Base-by-base conservation (phyloP, 768 basidiomycete species). In the Galerina marginata region DNA sequence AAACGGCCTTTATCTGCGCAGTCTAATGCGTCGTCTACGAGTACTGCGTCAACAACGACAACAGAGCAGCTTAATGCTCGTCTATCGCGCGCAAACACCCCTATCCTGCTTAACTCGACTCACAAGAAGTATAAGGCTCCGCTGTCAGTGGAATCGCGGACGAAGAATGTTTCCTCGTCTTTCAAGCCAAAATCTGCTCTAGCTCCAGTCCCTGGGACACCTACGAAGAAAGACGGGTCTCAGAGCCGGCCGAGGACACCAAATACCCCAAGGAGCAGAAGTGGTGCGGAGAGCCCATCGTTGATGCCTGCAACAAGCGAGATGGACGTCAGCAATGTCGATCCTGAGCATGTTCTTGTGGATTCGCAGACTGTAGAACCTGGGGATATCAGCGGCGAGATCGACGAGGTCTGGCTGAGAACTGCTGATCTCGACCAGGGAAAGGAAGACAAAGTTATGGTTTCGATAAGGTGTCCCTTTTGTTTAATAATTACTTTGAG, bases 401-500 rank as follows among this genome's bases (percentile, higher is more conserved):
- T 91, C 1, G 91, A 92, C 55, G 86, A 87, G 56, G 77, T 79
- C 25, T 77, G 81, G 77, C 67, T 86, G 14, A 63, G 75, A 56
- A 74, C 72, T n/a, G 69, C 71, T 1, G 71, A 74, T 1, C 71
- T 71, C 12, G 81, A 87, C 52, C 84, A 87, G 60, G 87, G 89
- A n/a, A 86, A 83, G 53, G 85, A 91, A 55, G 92, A 93, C 72
- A 93, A 94, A 71, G 93, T 93, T 46, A 86, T 94, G 72, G 92
- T 94, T 20, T 93, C 92, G 25, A 81, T 95, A 65, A 82, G 91
- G 91, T 91, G 62, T 7, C 51, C 71, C 59, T n/a, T 43, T 50
- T 60, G 51, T 33, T 25, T 5, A 12, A 40, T 16, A 16, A 23
- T 37, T 33, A 2, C 37, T 33, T 38, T 29, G 20, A 37, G 26